Base-by-base conservation (phyloP, 2,329 filamentous ascomycete species). In the Dryadomyces quercivorus region DNA sequence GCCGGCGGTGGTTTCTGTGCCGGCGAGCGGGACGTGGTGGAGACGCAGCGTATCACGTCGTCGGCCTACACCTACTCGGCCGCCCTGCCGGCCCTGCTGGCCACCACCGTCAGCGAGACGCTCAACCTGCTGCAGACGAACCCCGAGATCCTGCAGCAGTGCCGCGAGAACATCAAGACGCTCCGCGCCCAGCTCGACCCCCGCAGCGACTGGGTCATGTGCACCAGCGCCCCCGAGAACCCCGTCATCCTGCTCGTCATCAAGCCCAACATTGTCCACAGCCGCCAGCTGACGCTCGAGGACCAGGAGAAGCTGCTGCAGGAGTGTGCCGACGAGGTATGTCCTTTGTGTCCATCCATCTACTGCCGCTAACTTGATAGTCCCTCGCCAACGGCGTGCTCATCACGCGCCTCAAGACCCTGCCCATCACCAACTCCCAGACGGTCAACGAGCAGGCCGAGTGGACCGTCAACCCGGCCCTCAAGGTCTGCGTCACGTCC, bases 1-100 rank as follows among this genome's bases (percentile, higher is more conserved):
- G 90, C 88, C 10, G 92, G 91, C 54, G 93, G 94, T 61, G 93
- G 93, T 16, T 98, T 98, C 75, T 98, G 93, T 67, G 91, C 92
- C 16, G 92, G 91, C 18, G 85, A 85, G 43, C 84, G 85, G 60
- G 93, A 96, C 65, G 91, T 97, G 18, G 88, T 97, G 18, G 88
- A 94, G 67, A 93, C 98, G 66, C 93, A 98, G 71, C 90, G 93
- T 61, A 91, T 98, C 64, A 89, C 88, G 9, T 88, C 92, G 5
- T 83, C 88, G 1, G 86, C 92, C 0, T 98, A 97, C 69, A 97
- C 93, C 3, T 98, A 89, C 72, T 97, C 92, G 31, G 93, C 93
- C 2, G 93, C 93, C 7, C 76, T 98, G 38, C 93, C 93, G 4
- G 93, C 93, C 20, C 86, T 98, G 74, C 75, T 95, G 53, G 90